Evolutionary conservation across 2,329 filamentous ascomycete species (phyloP).

Genomic region (Tetracladium maxilliforme): DNA sequence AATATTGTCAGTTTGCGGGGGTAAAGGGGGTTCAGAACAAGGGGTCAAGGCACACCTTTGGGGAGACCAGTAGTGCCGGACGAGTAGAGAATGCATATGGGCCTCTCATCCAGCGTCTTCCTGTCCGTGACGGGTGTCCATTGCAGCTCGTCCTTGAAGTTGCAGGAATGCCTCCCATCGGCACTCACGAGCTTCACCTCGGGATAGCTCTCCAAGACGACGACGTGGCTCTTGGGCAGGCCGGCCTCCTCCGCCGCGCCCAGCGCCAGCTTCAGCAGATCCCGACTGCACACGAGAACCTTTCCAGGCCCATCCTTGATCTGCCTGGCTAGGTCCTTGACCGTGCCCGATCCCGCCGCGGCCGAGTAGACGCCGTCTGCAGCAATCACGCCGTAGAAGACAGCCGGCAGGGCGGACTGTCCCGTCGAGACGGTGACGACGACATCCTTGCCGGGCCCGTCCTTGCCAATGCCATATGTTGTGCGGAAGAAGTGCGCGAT

Average conservation of each 20-base stretch:
- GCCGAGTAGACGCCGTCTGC: conserved; percentile 44
- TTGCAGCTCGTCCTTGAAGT: conserved; percentile 22
- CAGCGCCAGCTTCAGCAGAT: conserved; percentile 28
- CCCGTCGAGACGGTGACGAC: conserved; percentile 41
- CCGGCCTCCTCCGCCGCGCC: conserved; percentile 32
- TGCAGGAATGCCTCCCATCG: conserved; percentile 14
- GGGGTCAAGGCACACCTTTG: conserved; percentile 57
- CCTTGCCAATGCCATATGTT: conserved; percentile 32
- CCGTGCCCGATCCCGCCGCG: conserved; percentile 32
- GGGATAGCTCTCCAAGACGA: conserved; percentile 28
- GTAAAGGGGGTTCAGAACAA: no score
- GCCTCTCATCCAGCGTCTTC: conserved; percentile 24
- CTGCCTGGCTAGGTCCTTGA: conserved; percentile 32
- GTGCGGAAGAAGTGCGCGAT: conserved; percentile 40
- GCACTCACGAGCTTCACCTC: conserved; percentile 16
- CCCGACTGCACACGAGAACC: conserved; percentile 29
- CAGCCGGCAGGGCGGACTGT: conserved; percentile 34
- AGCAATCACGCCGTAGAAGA: conserved; percentile 41
- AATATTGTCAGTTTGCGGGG: background rate
- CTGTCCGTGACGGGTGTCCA: conserved; percentile 40
- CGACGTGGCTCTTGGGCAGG: conserved; percentile 27
- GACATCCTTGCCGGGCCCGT: conserved; percentile 33
- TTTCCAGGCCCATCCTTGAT: conserved; percentile 24
- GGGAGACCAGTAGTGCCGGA: conserved; percentile 70
- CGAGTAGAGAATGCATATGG: conserved; percentile 66